Evolutionary conservation across 108 stramenopile species (phyloP), one percentile per base, ranked within the genome.

Genomic region (Fistulifera solaris): DNA sequence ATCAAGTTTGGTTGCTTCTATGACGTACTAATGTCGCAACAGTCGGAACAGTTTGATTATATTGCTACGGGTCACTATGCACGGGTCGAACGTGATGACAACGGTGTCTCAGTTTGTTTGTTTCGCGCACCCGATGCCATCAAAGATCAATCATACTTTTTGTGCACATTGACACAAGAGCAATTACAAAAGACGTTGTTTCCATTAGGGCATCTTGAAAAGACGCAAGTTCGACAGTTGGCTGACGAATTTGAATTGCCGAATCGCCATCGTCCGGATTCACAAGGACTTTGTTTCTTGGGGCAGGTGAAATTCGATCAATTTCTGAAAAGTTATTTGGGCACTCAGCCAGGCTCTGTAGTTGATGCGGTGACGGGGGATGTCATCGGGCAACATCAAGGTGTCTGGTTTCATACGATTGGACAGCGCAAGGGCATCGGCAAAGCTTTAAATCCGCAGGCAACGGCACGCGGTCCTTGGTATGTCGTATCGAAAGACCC

Each of bases 131-230:
- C 94, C 1, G 97, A 98, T 66, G 81, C 85, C 2, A 68, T 96
- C 44, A 98, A 98, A 68, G 97, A 98, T 62, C 97, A 98, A 74
- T 90, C 93, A 11, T 98, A 98, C 66, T 98, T 98, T 67, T 77
- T 98, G 22, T 93, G 91, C 54, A 81, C 88, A 10, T 72, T 98
- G 51, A 73, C 81, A 28, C 94, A 96, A 67, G 66, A 66, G 7
- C 95, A 96, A 70, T 65, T 98, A 17, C 59, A 72, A 27, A 71
- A 76, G 16, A 71, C 93, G 2, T 39, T 87, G 7, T 98, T 98
- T 68, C 96, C 96, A 0, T 78, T 98, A n/a, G 96, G 96, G 15
- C 72, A 69, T 35, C 85, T 85, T 51, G 68, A 82, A 49, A 98
- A 98, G 68, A 59, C 72, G 7, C 54, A 87, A 63, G 93, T 98